Base-by-base conservation (phyloP, 2,329 filamentous ascomycete species). In the Beauveria medogensis region DNA sequence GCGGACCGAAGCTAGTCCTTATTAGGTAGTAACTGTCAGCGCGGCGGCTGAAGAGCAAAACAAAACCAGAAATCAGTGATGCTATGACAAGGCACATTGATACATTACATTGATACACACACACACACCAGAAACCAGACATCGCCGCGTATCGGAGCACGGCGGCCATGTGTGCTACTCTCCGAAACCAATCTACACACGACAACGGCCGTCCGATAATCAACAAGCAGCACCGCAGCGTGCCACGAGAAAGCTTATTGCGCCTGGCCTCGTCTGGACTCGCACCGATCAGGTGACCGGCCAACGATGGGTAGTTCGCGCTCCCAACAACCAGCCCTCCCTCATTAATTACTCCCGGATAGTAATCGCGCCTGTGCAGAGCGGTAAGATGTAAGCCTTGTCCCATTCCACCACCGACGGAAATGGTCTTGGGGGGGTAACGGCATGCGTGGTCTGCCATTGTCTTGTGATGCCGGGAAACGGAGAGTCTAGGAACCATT, bases 231-330 rank as follows among this genome's bases (percentile, higher is more conserved):
- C 30, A 37, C 5, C 34, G 34, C 14, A 37, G 34, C 5, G 12
- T 37, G 34, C 30, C 30, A 34, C 12, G 34, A 18, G 10, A 55
- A 22, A 18, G 30, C 30, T 34, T 34, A 9, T n/a, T 16, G 14
- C 14, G 7, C 9, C 24, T 47, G 5, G 40, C 30, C n/a, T 40
- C 52, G 55, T 28, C 9, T 41, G 30, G 20, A 22, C 54, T 58
- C 37, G 30, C 47, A 59, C 57, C 57, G 57, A 59, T 59, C 57
- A 59, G 57, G 48, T 59, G 57, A 59, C 57, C 57, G 57, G 57
- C 48, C 57, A 46, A 43, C 47, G 34, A 51, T 24, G 48, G n/a
- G 6, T 34, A 4, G 26, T 58, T 58, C n/a, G n/a, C 43, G 47
- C 14, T 26, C 37, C 41, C 14, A 37, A 56, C 28, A 30, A 18